phyloP scores from a whole-genome alignment of 2,329 filamentous ascomycete genomes.

The Colletotrichum lindemuthianum region DNA sequence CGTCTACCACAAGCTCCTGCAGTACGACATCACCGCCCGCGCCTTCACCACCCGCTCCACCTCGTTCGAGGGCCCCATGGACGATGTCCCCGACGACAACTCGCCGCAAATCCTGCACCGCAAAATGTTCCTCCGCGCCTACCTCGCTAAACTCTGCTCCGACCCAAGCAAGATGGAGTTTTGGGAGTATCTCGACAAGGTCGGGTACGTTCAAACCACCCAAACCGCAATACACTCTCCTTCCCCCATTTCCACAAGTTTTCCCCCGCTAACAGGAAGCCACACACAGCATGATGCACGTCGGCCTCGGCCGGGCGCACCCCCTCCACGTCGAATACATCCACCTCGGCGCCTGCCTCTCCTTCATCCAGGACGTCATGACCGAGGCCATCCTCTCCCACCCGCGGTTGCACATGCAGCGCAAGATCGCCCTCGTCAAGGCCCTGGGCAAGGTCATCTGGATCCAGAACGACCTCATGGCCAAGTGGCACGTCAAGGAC shows the following conservation, averaged over 20 bases:
- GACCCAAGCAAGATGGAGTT: slow-evolving; percentile 81
- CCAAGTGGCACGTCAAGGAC: slow-evolving; percentile 81
- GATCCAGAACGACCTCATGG: slow-evolving; percentile 89
- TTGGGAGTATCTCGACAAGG: slow-evolving; percentile 87
- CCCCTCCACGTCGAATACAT: slow-evolving; percentile 84
- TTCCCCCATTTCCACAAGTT: neutral
- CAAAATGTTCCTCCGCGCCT: slow-evolving; percentile 82
- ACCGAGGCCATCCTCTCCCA: slow-evolving; percentile 80
- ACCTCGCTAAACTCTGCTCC: slow-evolving; percentile 77
- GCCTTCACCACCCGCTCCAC: slow-evolving; percentile 74
- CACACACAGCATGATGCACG: slow-evolving; percentile 75
- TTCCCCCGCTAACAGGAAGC: neutral
- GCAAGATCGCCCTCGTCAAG: slow-evolving; percentile 79
- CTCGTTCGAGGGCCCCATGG: slow-evolving; percentile 73
- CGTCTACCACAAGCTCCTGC: slow-evolving; percentile 83
- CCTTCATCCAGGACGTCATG: slow-evolving; percentile 81
- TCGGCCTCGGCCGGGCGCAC: slow-evolving; percentile 76
- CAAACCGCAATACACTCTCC: neutral
- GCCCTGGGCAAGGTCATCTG: slow-evolving; percentile 84
- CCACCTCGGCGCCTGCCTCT: slow-evolving; percentile 77
- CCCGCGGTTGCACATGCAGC: slow-evolving; percentile 71
- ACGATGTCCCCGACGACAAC: slow-evolving; percentile 71
- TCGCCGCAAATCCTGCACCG: slow-evolving; percentile 80
- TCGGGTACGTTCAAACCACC: slow-evolving; percentile 64
- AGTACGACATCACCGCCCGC: slow-evolving; percentile 83